These are phyloP conservation scores for Fraxinus albicans DNA, from an alignment of 305 asterid genomes.

Conservation along the genomic window DNA sequence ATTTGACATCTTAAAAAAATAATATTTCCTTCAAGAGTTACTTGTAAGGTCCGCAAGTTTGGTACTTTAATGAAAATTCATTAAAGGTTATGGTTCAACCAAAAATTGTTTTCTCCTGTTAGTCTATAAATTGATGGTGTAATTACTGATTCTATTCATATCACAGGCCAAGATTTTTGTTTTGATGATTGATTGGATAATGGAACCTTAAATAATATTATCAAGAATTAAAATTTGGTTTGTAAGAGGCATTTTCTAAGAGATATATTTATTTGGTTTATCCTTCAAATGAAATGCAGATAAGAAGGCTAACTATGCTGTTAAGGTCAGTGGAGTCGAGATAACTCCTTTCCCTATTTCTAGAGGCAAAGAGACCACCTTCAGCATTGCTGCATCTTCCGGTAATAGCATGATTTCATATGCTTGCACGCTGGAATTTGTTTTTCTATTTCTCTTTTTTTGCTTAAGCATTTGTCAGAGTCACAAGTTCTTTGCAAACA, in stretches of 20 bases:
- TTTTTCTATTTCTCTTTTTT: background rate
- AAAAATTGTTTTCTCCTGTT: background rate
- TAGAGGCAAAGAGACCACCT: conserved; percentile 54
- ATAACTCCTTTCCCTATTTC: conserved; percentile 70
- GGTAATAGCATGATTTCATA: conserved; percentile 33
- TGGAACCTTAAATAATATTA: background rate
- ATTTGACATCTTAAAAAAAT: background rate
- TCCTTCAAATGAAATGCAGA: conserved; percentile 39
- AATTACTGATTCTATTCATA: background rate
- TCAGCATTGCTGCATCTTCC: conserved; percentile 64
- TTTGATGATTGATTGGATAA: background rate
- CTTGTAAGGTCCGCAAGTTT: background rate
- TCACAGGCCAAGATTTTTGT: background rate
- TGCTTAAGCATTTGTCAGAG: background rate
- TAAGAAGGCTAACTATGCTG: conserved; percentile 50
- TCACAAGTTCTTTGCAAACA: background rate
- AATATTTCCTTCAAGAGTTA: background rate
- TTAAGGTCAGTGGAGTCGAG: conserved; percentile 62
- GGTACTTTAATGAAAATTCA: background rate
- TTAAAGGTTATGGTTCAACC: background rate
- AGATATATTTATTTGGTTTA: background rate
- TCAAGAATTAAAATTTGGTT: background rate
- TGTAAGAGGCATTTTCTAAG: background rate
- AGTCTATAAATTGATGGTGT: background rate
- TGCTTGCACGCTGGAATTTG: background rate